Base-by-base conservation (phyloP, 768 basidiomycete genomes). In the Lactarius akahatsu region DNA sequence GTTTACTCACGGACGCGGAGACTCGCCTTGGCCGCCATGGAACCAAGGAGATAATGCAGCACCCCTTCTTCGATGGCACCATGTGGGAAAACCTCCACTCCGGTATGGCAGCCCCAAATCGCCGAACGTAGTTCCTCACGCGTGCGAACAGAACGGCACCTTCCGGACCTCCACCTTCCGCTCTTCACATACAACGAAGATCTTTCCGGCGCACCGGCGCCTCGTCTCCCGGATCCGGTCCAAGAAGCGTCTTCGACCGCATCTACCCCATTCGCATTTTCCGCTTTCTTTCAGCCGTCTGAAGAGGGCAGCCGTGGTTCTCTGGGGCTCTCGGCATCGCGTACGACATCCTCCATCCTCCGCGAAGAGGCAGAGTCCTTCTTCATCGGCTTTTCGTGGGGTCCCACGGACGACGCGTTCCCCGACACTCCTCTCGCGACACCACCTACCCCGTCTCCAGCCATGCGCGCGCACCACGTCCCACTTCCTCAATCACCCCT, bases 341-440 rank as follows among this genome's bases (percentile, higher is more conserved):
- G 80, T 9, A 76, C 80, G 0, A 81, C 80, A 34, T 77, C 81
- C 0, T 69, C 76, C 1, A 73, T 77, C 30, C 67, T 75, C 28
- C 75, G 77, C 45, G 76, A 77, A 8, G 70, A 73, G 54, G 66
- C 77, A 7, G 77, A 80, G 0, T 77, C 84, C 1, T 76, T 81
- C 34, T 92, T 92, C 72, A 88, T 93, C 65, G 92, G 93, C 1
- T 94, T 95, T 76, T 92, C 92, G 4, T 95, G 93, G 93, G 93
- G 93, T 4, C 93, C 93, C 0, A 69, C 81, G 0, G 69, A 76
- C 8, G 82, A 88, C 45, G 90, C 87, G 1, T 92, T 92, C 74
- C 75, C 77, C 3, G 73, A 64, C 36, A 4, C n/a, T 34, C 66
- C 61, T 50, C 4, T 11, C 1, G 69, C 72, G 11, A 23, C 11